phyloP scores from a whole-genome alignment of 2,329 filamentous ascomycete genomes.

The Fulvia fulva region DNA sequence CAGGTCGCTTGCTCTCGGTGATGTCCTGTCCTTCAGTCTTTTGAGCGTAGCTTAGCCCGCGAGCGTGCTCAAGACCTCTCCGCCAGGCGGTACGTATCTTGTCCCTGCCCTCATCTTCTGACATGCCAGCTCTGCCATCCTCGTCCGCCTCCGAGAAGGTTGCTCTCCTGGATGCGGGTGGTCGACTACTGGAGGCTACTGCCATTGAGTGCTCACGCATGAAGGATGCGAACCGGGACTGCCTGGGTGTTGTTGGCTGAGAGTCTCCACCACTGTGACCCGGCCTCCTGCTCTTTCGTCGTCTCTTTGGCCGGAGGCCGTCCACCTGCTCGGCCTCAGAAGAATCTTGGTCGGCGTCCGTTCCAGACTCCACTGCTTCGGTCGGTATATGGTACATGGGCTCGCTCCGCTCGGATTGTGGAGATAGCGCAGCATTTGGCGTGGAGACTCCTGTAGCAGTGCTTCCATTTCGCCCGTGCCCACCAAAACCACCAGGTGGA shows the following conservation, averaged over 20 bases:
- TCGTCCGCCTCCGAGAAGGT: constrained; percentile 40
- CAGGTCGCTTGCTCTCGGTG: constrained; percentile 39
- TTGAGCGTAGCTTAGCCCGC: constrained; percentile 44
- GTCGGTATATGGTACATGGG: constrained; percentile 27
- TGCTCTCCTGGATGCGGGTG: constrained; percentile 50
- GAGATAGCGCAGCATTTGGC: constrained; percentile 26
- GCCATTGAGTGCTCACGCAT: constrained; percentile 43
- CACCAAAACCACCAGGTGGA: constrained; percentile 12
- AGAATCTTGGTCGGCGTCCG: constrained; percentile 76
- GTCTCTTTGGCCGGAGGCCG: constrained; percentile 54
- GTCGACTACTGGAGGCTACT: constrained; percentile 54
- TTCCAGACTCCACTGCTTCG: constrained; percentile 56
- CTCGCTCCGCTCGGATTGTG: constrained; percentile 32
- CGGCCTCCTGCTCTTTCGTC: constrained; percentile 59
- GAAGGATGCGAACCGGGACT: constrained; percentile 49
- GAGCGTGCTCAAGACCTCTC: constrained; percentile 44
- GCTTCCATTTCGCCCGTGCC: constrained; percentile 9
- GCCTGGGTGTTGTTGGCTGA: constrained; percentile 63
- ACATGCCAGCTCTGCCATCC: constrained; percentile 42
- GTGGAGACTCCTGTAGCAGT: constrained; percentile 19
- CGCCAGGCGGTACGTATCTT: constrained; percentile 46
- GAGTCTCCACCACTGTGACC: constrained; percentile 56
- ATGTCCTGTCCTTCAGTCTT: constrained; percentile 31
- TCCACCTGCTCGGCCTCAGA: constrained; percentile 45
- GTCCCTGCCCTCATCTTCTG: constrained; percentile 50